Percentiles rank a stretch among this genome's conserved stretches.
Conservation (phyloP, 495 filamentous ascomycete species). For the Lasiosphaeria hispida region DNA sequence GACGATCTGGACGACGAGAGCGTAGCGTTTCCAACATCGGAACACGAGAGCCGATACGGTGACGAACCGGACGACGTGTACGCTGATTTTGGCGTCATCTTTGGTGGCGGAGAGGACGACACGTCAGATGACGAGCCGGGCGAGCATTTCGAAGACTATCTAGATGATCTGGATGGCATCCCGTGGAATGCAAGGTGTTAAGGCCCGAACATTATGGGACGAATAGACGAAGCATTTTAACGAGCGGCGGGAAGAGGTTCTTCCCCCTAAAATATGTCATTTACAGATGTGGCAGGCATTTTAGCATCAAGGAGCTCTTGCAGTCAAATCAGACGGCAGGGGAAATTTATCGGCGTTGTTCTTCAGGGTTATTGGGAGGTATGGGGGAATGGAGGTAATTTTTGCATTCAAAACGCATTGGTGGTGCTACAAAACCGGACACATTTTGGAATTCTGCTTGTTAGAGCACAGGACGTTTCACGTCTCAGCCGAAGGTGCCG, state of each 20-base stretch:
- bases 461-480: background rate
- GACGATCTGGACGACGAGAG: slow-evolving; percentile 31
- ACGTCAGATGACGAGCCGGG: slow-evolving; percentile 20
- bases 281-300: background rate
- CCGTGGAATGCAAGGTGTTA: slow-evolving; percentile 32
- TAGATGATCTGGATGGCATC: slow-evolving; percentile 37
- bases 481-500: no score
- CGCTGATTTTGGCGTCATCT: slow-evolving; percentile 48
- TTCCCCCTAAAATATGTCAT: background rate
- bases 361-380: no score
- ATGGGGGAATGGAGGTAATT: no score
- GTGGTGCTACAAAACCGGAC: slow-evolving; percentile 8
- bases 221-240: no score
- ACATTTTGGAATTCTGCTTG: slow-evolving; percentile 2
- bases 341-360: no score
- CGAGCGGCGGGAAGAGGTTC: no score
- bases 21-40: slow-evolving; percentile 44
- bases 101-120: slow-evolving; percentile 31
- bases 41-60: slow-evolving; percentile 43
- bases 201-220: background rate
- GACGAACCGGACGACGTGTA: slow-evolving; percentile 47
- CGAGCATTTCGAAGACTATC: slow-evolving; percentile 32
- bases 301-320: no score
- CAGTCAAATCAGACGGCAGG: no score
- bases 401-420: slow-evolving; percentile 1